Base-by-base conservation (phyloP, 2,329 filamentous ascomycete genomes). In the Fusarium algeriense region DNA sequence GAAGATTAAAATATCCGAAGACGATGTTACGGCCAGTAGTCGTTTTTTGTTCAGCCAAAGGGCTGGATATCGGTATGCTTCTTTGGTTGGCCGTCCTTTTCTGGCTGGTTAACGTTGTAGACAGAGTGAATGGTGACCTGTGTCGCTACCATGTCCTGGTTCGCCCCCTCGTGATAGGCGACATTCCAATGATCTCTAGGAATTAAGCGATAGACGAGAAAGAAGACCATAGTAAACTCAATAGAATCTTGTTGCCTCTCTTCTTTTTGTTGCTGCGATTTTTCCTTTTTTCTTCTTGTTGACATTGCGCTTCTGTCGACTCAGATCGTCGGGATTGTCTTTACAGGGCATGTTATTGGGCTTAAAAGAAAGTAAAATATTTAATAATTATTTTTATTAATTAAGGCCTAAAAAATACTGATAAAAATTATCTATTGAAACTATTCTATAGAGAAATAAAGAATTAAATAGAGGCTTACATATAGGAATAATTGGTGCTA, bases 1-100 rank as follows among this genome's bases (percentile, higher is more conserved):
- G 46, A 11, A 65, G 35, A 20, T 68, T 68, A 35, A 68, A 65
- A 26, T 68, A 56, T 4, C 65, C 56, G 32, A 65, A 34, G 3
- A 68, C 28, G 11, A 68, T 43, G 37, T 61, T 41, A 4, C 28
- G 34, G 7, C 35, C 32, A 5, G 35, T 23, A 1, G 6, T 11
- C 1, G 57, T 68, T 2, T 44, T 57, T 7, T 20, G 40, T 7
- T 6, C 26, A 8, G 58, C 12, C 26, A 68, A 13, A 2, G n/a
- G 13, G 7, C 14, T 56, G 8, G 3, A 62, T 20, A 20, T 57
- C 13, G 6, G 53, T 8, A 6, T 13, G 35, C 7, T 19, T n/a
- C 3, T 32, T 12, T 5, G 38, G 15, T 3, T 49, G 40, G 3
- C 43, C 23, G 14, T 19, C 20, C 13, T 14, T 15, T 2, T 20